Base-by-base conservation (phyloP, 192 early-diverging fungal species). In the Allomyces macrogynus region DNA sequence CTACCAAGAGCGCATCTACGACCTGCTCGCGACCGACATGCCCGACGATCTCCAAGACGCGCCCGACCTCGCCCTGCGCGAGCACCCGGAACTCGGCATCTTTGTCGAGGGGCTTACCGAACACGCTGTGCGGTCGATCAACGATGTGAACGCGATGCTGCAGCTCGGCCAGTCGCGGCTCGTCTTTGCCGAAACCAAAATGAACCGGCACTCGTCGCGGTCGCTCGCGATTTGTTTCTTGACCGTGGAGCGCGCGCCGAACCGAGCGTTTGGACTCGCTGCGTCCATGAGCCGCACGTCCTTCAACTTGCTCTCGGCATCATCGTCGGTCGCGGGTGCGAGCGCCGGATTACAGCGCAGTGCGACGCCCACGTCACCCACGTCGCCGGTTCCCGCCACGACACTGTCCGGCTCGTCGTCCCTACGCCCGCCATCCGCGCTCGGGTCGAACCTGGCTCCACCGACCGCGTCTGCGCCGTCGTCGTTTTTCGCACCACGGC, bases 1-100 rank as follows among this genome's bases (percentile, higher is more conserved):
- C 70, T 95, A 95, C 79, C 93, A 95, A 70, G 92, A 95, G 72
- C 83, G 84, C 62, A 90, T 95, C 64, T 84, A 84, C 62, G 92
- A 95, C 67, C 72, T 95, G 57, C 77, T 95, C 23, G 89, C 88
- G 67, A 76, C 84, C 75, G 70, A 76, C 8, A 74, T 77, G 43
- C 71, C 74, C 23, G 32, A 40, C 32, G 32, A 40, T 40, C 8
- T 40, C 3, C 32, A 40, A 40, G 32, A 40, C 8, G 32, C 32
- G 20, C 44, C 23, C 44, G 74, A 73, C 20, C 76, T 80, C 18
- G 76, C 80, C 11, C 71, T 83, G 66, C 77, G 83, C 62, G 84
- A 86, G 67, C 81, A 84, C 69, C 82, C 82, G 64, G 83, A 86
- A 40, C 70, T 76, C 43, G 84, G 84, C 14, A 74, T 86, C 0